Percentiles rank a stretch among this genome's conserved stretches.
phyloP scores from a whole-genome alignment of 805 yeast genomes.

The Saccharomycopsis fibuligera region DNA sequence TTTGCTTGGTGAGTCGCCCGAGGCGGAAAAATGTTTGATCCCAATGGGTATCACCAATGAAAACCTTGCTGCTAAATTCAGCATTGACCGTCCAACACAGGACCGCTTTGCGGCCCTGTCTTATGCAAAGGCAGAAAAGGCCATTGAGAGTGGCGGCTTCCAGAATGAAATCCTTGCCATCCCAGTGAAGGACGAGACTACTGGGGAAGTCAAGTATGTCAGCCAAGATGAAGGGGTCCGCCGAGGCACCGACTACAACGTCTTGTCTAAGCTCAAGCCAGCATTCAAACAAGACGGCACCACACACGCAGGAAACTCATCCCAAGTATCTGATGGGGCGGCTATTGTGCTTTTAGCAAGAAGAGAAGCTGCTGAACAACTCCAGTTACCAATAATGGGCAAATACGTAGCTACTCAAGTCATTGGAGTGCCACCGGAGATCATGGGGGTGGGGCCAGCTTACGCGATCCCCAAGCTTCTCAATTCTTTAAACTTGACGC shows the following conservation, averaged over 20 bases:
- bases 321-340: constrained; percentile 95
- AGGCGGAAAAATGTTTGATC: constrained; percentile 67
- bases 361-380: constrained; percentile 73
- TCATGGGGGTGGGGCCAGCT: constrained; percentile 98
- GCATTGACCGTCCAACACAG: constrained; percentile 62
- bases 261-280: constrained; percentile 71
- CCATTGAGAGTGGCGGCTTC: constrained; percentile 64
- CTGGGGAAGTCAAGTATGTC: constrained; percentile 31
- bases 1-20: constrained; percentile 33
- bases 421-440: constrained; percentile 94
- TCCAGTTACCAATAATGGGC: constrained; percentile 67
- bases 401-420: constrained; percentile 72
- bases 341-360: constrained; percentile 82
- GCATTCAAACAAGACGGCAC: constrained; percentile 81
- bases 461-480: constrained; percentile 85
- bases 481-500: constrained; percentile 49
- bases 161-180: constrained; percentile 67
- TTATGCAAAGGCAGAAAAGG: constrained; percentile 74
- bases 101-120: constrained; percentile 88
- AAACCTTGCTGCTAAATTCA: constrained; percentile 69
- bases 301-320: constrained; percentile 94
- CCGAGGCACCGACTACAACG: constrained; percentile 72
- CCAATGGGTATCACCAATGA: constrained; percentile 98
- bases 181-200: constrained; percentile 59
- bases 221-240: constrained; percentile 79